Base-by-base conservation (phyloP, 2,329 filamentous ascomycete species). In the Lachnellula suecica region DNA sequence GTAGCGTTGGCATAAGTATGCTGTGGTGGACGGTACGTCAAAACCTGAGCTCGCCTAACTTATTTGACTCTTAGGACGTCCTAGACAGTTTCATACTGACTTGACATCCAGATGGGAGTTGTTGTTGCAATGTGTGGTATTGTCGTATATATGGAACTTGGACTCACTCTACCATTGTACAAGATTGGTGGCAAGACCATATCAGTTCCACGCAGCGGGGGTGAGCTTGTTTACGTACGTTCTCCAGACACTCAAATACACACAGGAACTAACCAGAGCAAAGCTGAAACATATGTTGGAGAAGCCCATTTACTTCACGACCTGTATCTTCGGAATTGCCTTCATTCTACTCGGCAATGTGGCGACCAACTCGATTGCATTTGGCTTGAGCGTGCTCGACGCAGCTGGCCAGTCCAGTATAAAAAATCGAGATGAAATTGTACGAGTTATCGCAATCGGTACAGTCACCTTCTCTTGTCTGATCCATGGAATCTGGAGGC, bases 361-460 rank as follows among this genome's bases (percentile, higher is more conserved):
- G 59, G 69, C 74, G 0, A 74, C 74, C 27, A 79, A 81, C 62
- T 72, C 72, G 13, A 69, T 80, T 24, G 68, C 68, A 45, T 79
- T 79, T 57, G 74, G 71, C 9, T 59, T 70, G 1, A 69, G 74
- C 44, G 65, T 72, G 3, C 58, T 75, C 11, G 57, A 61, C 15
- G 70, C 74, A 2, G 68, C 72, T 2, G 60, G 66, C 8, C 44
- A 66, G 29, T 61, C 59, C 15, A 51, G 53, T 13, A 59, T 31
- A 10, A 9, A 67, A 59, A 72, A 40, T 25, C 69, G 68, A 11
- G 51, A 68, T 2, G 71, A 76, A 11, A 69, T 75, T 13, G 27
- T 31, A 13, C 27, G 27, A 27, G 78, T 72, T 3, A 72, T 82
- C 35, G 79, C 79, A 0, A 68, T 81, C 0, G 68, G 75, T 7